Percentiles rank a stretch among this genome's conserved stretches.
These are phyloP conservation scores for Pisolithus marmoratus DNA, from an alignment of 768 basidiomycete genomes.

Conservation along the genomic window DNA sequence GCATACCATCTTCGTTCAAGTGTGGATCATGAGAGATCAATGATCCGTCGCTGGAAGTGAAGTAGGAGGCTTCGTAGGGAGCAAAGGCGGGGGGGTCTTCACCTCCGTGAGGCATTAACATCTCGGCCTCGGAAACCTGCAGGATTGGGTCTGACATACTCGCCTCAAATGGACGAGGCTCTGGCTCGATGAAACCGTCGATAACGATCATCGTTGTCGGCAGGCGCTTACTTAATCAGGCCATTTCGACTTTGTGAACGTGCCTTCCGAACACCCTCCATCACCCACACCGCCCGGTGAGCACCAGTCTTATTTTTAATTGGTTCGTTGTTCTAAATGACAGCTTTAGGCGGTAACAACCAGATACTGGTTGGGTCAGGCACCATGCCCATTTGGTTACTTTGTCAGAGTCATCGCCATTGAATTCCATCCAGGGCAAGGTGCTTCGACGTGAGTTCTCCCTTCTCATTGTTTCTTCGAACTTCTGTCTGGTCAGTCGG, in stretches of 20 bases:
- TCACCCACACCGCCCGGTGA: too few species aligned
- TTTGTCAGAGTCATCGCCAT: neutral
- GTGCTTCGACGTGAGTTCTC: neutral
- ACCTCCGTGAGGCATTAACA: constrained; percentile 24
- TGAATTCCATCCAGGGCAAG: neutral
- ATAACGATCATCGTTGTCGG: too few species aligned
- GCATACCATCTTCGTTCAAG: constrained; percentile 57
- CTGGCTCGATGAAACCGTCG: neutral
- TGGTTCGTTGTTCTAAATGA: too few species aligned
- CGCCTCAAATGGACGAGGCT: constrained; percentile 25
- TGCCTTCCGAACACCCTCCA: too few species aligned
- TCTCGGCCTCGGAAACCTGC: constrained; percentile 18
- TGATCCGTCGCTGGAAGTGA: constrained; percentile 39
- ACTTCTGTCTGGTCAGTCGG: neutral
- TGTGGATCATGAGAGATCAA: constrained; percentile 68
- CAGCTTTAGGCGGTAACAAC: too few species aligned
- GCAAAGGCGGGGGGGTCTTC: constrained; percentile 59
- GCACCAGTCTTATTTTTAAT: too few species aligned
- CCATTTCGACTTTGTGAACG: too few species aligned
- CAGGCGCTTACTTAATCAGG: too few species aligned
- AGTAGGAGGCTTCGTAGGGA: constrained; percentile 59
- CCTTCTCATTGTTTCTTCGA: neutral
- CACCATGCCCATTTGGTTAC: neutral
- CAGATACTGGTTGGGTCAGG: neutral
- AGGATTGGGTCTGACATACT: constrained; percentile 19